A percentile compares a stretch with the other conserved stretches of the same genome.
These are phyloP conservation scores for Ministeria vibrans DNA, from an alignment of 78 protist species.

Conservation along the genomic window DNA sequence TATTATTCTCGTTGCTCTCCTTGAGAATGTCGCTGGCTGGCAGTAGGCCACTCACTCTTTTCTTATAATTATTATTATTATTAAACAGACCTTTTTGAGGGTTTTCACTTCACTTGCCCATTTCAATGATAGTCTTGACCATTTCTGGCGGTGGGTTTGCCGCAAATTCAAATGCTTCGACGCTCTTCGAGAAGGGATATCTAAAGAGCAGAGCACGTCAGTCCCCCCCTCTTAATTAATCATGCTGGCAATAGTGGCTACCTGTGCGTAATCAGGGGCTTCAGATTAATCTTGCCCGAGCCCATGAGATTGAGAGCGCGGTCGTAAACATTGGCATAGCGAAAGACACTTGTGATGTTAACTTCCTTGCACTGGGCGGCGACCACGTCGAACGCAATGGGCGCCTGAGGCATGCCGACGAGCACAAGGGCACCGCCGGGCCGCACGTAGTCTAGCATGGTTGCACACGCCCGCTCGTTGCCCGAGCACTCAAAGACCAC, in stretches of 20 bases:
- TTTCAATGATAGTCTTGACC: not conserved
- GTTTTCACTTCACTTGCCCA: no score
- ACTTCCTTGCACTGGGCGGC: slow-evolving; percentile 10
- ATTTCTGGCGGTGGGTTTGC: not conserved
- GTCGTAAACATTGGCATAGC: slow-evolving; percentile 29
- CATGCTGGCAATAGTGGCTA: not conserved
- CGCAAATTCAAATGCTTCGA: not conserved
- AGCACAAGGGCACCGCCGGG: not conserved
- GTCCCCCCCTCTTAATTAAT: not conserved
- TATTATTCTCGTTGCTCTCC: no score
- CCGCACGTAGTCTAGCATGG: not conserved
- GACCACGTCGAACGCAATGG: not conserved
- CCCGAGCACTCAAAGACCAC: slow-evolving; percentile 16
- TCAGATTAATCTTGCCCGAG: slow-evolving; percentile 8
- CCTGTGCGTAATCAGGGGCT: slow-evolving; percentile 20
- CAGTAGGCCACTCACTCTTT: no score
- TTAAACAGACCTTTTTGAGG: no score
- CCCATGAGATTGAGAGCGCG: slow-evolving; percentile 4
- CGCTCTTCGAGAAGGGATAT: not conserved
- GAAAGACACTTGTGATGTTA: slow-evolving; percentile 21
- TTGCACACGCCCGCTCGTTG: not conserved
- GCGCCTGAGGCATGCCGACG: not conserved
- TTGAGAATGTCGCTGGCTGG: no score
- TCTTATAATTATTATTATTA: no score
- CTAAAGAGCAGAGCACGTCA: not conserved